Conservation (phyloP, 164 flowering plant genomes). For the Annona squamosa region DNA sequence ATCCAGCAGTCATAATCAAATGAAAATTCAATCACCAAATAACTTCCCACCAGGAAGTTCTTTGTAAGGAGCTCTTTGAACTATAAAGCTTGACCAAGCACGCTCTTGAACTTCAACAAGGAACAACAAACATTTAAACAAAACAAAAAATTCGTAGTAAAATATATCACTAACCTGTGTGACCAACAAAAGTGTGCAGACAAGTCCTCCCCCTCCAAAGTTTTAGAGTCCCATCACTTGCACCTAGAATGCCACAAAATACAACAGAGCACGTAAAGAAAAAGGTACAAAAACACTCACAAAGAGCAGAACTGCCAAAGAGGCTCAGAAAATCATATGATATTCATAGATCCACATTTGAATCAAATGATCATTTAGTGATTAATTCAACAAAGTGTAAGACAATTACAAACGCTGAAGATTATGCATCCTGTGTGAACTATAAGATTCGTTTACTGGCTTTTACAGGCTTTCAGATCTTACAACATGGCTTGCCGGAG, state of each 20-base stretch:
- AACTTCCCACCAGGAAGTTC: neutral
- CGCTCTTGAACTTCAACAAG: no score
- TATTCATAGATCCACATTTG: neutral
- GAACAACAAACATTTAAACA: no score
- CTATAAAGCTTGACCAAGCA: neutral
- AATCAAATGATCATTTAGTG: no score
- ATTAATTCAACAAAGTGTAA: no score
- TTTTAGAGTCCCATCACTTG: slow-evolving; percentile 80
- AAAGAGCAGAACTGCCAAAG: neutral
- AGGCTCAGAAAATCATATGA: neutral
- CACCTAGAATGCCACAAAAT: slow-evolving; percentile 45
- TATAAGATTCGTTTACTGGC: neutral
- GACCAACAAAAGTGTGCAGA: slow-evolving; percentile 72
- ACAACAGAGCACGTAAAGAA: neutral
- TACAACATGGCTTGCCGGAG: neutral
- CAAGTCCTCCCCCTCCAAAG: slow-evolving; percentile 85
- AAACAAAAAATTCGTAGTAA: neutral
- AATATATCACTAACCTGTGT: slow-evolving; percentile 49
- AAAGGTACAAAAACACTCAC: neutral
- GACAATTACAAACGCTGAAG: neutral
- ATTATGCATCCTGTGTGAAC: neutral
- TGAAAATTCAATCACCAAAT: no score
- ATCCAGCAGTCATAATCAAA: no score
- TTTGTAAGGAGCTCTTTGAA: neutral
- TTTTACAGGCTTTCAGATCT: neutral